Base-by-base conservation (phyloP, 148 eudicot species). In the Arbutus unedo region DNA sequence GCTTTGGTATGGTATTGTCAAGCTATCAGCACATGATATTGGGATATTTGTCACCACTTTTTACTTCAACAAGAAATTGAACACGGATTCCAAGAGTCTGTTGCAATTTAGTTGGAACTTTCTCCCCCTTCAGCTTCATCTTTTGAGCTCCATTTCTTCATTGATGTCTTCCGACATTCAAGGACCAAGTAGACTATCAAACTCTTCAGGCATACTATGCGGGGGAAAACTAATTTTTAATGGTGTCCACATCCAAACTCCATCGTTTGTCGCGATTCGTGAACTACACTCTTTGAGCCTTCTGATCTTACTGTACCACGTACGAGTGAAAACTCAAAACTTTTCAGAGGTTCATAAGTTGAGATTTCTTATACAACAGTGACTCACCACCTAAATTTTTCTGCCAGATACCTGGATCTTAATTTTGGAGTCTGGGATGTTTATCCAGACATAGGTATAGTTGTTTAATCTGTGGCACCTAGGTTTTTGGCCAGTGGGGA, bases 41-140 rank as follows among this genome's bases (percentile, higher is more conserved):
- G 79, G 66, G 25, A 38, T 41, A 16, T 64, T 50, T 25, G 13
- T 55, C 31, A 38, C 31, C 5, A 1, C n/a, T 18, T 76, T 21
- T 23, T 14, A 23, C 59, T 49, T 74, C 4, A 11, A 11, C 38
- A 9, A 48, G 38, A 31, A 48, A 21, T 44, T 18, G 6, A 74
- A 47, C 41, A 10, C 70, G 5, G 25, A 14, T 64, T 10, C 4
- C 5, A 19, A 8, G 3, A 25, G 60, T 23, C 45, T 11, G 60
- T 76, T 53, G 43, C 14, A 78, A 59, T 79, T n/a, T 62, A 4
- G 48, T 45, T 62, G 54, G 54, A 44, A n/a, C 72, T 60, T 79
- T 21, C 14, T 13, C 50, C 18, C 55, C 13, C 18, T 60, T 21
- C 9, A 47, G 14, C n/a, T 78, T 57, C n/a, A 64, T 64, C 4